Evolutionary conservation across 2,329 filamentous ascomycete genomes (phyloP).

Genomic region (Colletotrichum sp.): DNA sequence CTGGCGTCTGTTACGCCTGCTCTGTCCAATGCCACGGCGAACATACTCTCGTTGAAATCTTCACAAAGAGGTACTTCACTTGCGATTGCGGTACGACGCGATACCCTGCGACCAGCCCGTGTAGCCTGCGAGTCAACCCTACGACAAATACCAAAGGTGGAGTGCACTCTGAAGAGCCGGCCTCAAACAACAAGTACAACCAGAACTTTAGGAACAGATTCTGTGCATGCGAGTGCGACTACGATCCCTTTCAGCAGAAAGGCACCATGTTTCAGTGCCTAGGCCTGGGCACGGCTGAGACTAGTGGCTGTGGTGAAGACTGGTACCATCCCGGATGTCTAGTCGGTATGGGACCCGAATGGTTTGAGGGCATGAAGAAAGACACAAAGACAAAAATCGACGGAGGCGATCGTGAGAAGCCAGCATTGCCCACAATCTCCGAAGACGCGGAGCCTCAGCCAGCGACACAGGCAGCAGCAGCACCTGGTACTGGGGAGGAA

Average conservation of each 20-base stretch:
- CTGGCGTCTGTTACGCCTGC: constrained; percentile 94
- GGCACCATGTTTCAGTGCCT: constrained; percentile 99
- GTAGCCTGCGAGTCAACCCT: constrained; percentile 75
- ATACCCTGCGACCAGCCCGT: constrained; percentile 73
- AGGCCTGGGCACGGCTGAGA: constrained; percentile 78
- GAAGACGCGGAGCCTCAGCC: constrained; percentile 48
- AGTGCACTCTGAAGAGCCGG: constrained; percentile 77
- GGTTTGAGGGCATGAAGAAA: constrained; percentile 62
- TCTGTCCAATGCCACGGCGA: constrained; percentile 97
- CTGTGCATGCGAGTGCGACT: constrained; percentile 87
- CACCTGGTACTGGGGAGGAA: constrained; percentile 16
- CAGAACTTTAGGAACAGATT: constrained; percentile 95
- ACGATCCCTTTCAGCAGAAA: constrained; percentile 87
- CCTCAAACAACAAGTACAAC: constrained; percentile 84
- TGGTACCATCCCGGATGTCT: constrained; percentile 98
- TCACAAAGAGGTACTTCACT: constrained; percentile 92
- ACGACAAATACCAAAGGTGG: constrained; percentile 76
- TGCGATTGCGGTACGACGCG: constrained; percentile 95
- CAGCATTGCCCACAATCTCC: constrained; percentile 51
- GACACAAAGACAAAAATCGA: constrained; percentile 32
- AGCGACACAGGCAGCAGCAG: constrained; percentile 22
- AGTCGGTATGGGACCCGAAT: constrained; percentile 78
- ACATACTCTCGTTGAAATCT: constrained; percentile 93
- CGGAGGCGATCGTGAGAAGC: constrained; percentile 15
- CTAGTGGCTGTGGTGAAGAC: constrained; percentile 92